phyloP scores from a whole-genome alignment of 2,329 filamentous ascomycete genomes.

The Ramularia collo-cygni region DNA sequence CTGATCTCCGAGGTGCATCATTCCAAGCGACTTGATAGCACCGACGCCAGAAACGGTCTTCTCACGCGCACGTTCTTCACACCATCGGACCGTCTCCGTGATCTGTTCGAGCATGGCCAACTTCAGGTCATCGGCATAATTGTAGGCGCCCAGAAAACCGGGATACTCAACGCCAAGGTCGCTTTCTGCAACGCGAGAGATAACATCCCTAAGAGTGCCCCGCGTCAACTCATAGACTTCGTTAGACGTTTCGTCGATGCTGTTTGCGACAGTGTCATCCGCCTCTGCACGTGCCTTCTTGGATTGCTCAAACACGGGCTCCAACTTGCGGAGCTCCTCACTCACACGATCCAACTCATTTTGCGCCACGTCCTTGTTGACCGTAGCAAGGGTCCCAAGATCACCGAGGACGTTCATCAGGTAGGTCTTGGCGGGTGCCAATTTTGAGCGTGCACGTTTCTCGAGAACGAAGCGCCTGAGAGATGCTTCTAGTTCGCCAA shows the following conservation, averaged over 20 bases:
- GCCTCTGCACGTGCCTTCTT: conserved; percentile 73
- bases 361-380: conserved; percentile 82
- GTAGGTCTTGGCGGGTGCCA: conserved; percentile 93
- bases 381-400: conserved; percentile 70
- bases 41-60: conserved; percentile 76
- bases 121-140: conserved; percentile 90
- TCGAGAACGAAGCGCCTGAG: conserved; percentile 89
- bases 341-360: conserved; percentile 78
- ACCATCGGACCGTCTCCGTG: conserved; percentile 65
- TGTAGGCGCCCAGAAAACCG: conserved; percentile 75
- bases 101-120: conserved; percentile 87
- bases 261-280: conserved; percentile 70
- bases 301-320: conserved; percentile 77
- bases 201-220: conserved; percentile 65
- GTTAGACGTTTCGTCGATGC: conserved; percentile 77
- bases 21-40: conserved; percentile 78
- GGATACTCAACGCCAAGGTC: conserved; percentile 81
- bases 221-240: conserved; percentile 82
- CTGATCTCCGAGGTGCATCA: conserved; percentile 81
- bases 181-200: conserved; percentile 66
- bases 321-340: conserved; percentile 70
- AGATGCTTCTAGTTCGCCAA: conserved; percentile 81
- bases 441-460: conserved; percentile 88
- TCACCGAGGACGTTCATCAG: conserved; percentile 89
- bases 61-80: conserved; percentile 77